phyloP scores from a whole-genome alignment of 495 filamentous ascomycete genomes.

The Neurospora pannonica region DNA sequence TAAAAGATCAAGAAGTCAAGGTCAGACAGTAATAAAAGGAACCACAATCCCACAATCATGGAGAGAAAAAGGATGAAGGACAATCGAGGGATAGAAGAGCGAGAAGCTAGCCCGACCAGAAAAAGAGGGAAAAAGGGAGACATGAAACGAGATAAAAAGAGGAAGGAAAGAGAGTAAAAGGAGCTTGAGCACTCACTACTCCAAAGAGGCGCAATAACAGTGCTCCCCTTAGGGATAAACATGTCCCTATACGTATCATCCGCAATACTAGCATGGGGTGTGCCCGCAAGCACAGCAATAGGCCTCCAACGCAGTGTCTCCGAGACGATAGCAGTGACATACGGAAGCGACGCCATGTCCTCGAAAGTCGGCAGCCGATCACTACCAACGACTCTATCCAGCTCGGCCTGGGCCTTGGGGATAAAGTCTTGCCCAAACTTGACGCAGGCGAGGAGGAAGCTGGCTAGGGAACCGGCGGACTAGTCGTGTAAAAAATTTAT shows the following conservation, averaged over 20 bases:
- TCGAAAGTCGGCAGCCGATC: slow-evolving; percentile 41
- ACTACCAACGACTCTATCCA: slow-evolving; percentile 44
- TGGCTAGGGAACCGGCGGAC: slow-evolving; percentile 36
- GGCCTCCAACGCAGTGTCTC: slow-evolving; percentile 47
- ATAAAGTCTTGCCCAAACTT: slow-evolving; percentile 39
- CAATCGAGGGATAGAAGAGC: no score
- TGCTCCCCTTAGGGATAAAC: slow-evolving; percentile 43
- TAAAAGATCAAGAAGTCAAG: no score
- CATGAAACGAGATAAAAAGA: slow-evolving; percentile 1
- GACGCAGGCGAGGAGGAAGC: slow-evolving; percentile 47
- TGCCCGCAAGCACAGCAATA: slow-evolving; percentile 41
- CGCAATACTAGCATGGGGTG: slow-evolving; percentile 47
- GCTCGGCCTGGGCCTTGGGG: slow-evolving; percentile 42
- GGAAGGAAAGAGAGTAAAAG: no score
- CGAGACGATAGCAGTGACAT: slow-evolving; percentile 37
- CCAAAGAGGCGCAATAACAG: slow-evolving; percentile 42
- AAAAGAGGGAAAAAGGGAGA: background rate
- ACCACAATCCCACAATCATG: no score
- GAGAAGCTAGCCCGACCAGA: no score
- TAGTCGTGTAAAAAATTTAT: no score
- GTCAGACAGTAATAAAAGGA: no score
- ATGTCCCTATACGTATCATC: slow-evolving; percentile 46
- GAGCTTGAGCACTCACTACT: slow-evolving; percentile 32
- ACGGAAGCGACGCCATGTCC: slow-evolving; percentile 36
- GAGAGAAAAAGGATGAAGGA: no score